phyloP scores from a whole-genome alignment of 495 filamentous ascomycete genomes.

The Thermochaetoides thermophila region DNA sequence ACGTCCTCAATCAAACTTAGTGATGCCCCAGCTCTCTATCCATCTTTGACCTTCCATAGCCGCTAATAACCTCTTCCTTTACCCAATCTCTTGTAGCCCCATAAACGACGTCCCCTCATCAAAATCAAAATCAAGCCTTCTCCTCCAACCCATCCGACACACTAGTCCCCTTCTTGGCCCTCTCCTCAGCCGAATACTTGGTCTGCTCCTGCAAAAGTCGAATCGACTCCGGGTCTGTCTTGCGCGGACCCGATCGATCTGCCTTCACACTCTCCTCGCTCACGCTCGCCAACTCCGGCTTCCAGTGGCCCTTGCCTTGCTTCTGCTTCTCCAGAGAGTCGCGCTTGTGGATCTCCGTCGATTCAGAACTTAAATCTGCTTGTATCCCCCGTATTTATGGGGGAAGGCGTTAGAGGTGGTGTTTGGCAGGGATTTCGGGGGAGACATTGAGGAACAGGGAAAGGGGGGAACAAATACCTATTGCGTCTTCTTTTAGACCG shows the following conservation, averaged over 20 bases:
- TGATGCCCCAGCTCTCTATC: no score
- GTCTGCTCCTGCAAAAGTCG: conserved; percentile 35
- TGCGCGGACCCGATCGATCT: conserved; percentile 17
- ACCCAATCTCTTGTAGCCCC: no score
- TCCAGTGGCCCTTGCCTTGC: conserved; percentile 68
- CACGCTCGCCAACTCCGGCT: conserved; percentile 59
- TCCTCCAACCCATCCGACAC: conserved; percentile 29
- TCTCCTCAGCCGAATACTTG: conserved; percentile 34
- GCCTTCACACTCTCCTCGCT: conserved; percentile 64
- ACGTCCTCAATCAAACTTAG: no score
- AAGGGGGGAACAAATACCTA: no score
- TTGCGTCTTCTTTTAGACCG: no score
- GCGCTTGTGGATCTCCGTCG: conserved; percentile 59
- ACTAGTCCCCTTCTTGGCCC: conserved; percentile 28
- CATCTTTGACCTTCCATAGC: no score
- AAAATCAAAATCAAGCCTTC: background rate
- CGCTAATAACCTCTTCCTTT: no score
- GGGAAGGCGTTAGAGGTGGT: background rate
- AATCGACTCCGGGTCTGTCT: conserved; percentile 18
- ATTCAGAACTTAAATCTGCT: conserved; percentile 17
- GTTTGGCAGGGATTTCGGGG: background rate
- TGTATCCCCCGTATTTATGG: conserved; percentile 1
- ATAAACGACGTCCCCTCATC: background rate
- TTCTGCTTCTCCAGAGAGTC: conserved; percentile 54
- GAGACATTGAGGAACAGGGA: no score